These are phyloP conservation scores for Pleurotus tuber-regium DNA, from an alignment of 768 basidiomycete genomes.

Conservation along the genomic window DNA sequence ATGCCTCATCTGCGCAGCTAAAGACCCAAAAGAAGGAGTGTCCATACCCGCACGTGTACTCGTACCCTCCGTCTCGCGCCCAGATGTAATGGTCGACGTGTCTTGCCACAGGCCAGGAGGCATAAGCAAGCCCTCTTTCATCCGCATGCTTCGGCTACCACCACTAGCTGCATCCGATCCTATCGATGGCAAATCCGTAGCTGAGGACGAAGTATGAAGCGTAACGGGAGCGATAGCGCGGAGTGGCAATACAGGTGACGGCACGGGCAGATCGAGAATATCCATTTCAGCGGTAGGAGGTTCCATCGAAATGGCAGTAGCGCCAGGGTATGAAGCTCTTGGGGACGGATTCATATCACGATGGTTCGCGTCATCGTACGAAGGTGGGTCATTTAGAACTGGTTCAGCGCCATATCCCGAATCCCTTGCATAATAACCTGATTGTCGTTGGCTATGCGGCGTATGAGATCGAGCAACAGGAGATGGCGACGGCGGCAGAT, in stretches of 20 bases:
- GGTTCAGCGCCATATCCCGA: background rate
- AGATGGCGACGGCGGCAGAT: slow-evolving; percentile 32
- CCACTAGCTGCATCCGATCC: background rate
- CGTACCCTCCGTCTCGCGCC: slow-evolving; percentile 3
- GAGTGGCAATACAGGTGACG: slow-evolving; percentile 38
- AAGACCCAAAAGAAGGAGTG: slow-evolving; percentile 8
- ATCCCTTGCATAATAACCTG: background rate
- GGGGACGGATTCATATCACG: background rate
- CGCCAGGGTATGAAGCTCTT: background rate
- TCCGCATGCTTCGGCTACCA: background rate
- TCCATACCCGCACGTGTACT: slow-evolving; percentile 27
- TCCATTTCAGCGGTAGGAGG: slow-evolving; percentile 30
- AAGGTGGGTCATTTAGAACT: background rate
- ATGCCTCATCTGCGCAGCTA: slow-evolving; percentile 14
- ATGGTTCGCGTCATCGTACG: slow-evolving; percentile 7
- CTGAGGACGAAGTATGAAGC: background rate
- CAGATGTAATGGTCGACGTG: slow-evolving; percentile 2
- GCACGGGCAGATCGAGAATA: slow-evolving; percentile 55
- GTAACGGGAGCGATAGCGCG: slow-evolving; percentile 1
- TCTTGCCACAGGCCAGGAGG: slow-evolving; percentile 7
- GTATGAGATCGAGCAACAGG: background rate
- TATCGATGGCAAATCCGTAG: background rate
- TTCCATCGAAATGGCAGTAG: slow-evolving; percentile 2
- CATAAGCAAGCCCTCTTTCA: background rate
- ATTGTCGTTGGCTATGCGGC: background rate